Conservation (phyloP, 2,329 filamentous ascomycete species). For the Thielaviopsis cerberus region DNA sequence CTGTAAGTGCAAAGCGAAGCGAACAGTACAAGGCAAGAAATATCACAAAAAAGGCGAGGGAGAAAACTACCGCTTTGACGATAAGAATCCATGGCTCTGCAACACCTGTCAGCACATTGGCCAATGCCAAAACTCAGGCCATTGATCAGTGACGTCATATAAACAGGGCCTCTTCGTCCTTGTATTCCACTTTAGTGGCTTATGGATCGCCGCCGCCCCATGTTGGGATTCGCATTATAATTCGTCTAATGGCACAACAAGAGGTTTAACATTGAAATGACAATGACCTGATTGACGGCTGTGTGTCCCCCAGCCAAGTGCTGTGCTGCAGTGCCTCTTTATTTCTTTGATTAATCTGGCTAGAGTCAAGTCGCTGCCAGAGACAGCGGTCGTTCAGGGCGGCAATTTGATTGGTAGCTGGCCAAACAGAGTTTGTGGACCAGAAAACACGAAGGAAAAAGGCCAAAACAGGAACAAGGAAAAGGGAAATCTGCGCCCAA, state of each 20-base stretch:
- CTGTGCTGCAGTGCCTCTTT: too few relatives aligned
- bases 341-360: background rate
- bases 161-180: background rate
- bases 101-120: background rate
- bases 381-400: background rate
- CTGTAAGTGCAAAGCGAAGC: background rate
- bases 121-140: too few relatives aligned
- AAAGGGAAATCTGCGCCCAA: background rate
- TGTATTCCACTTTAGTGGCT: background rate
- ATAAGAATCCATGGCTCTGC: background rate
- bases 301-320: too few relatives aligned
- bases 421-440: background rate
- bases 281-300: too few relatives aligned
- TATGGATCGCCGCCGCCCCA: too few relatives aligned
- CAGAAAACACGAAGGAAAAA: background rate
- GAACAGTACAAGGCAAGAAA: background rate
- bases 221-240: too few relatives aligned
- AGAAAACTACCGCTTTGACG: background rate
- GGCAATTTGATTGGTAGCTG: background rate
- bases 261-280: too few relatives aligned
- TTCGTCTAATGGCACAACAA: too few relatives aligned
- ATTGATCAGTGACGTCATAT: background rate
- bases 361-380: background rate
- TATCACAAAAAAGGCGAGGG: background rate
- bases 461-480: background rate